Percentiles rank a stretch among this genome's conserved stretches.
These are phyloP conservation scores for Aspergillus fijiensis DNA, from an alignment of 2,329 filamentous ascomycete species.

Conservation along the genomic window DNA sequence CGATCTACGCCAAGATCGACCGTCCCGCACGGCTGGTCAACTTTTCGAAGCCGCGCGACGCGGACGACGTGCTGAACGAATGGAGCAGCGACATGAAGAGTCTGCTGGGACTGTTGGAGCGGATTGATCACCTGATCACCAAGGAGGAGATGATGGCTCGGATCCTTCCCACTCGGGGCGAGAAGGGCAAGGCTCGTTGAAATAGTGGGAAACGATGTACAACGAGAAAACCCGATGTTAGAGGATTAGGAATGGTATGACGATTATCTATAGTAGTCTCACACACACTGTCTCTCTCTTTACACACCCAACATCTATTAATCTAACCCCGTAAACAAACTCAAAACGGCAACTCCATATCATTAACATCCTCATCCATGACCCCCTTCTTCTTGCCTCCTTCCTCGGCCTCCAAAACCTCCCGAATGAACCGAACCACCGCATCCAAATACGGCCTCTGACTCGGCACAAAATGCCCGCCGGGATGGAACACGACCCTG, in stretches of 20 bases:
- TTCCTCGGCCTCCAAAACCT: slow-evolving; percentile 44
- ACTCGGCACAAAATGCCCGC: slow-evolving; percentile 85
- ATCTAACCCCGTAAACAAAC: neutral
- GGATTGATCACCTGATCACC: slow-evolving; percentile 96
- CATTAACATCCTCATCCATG: slow-evolving; percentile 55
- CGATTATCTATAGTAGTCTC: slow-evolving; percentile 10
- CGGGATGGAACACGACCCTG: slow-evolving; percentile 71
- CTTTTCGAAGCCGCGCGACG: slow-evolving; percentile 91
- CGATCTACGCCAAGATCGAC: slow-evolving; percentile 96
- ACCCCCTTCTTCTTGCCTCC: slow-evolving; percentile 46
- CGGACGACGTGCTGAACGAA: slow-evolving; percentile 95
- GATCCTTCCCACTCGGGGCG: slow-evolving; percentile 66
- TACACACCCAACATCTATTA: slow-evolving; percentile 7
- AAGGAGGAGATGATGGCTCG: slow-evolving; percentile 99
- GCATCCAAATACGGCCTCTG: slow-evolving; percentile 78
- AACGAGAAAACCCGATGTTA: slow-evolving; percentile 25
- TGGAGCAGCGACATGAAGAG: slow-evolving; percentile 99
- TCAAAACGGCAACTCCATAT: slow-evolving; percentile 67
- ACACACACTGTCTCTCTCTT: neutral
- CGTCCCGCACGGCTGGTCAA: slow-evolving; percentile 86
- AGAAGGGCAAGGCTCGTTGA: slow-evolving; percentile 42
- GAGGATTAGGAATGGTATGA: slow-evolving; percentile 25
- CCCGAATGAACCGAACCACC: slow-evolving; percentile 68
- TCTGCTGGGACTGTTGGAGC: slow-evolving; percentile 76
- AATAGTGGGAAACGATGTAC: neutral